These are phyloP conservation scores for Cydonia oblonga DNA, from an alignment of 331 rosid genomes.

Conservation along the genomic window DNA sequence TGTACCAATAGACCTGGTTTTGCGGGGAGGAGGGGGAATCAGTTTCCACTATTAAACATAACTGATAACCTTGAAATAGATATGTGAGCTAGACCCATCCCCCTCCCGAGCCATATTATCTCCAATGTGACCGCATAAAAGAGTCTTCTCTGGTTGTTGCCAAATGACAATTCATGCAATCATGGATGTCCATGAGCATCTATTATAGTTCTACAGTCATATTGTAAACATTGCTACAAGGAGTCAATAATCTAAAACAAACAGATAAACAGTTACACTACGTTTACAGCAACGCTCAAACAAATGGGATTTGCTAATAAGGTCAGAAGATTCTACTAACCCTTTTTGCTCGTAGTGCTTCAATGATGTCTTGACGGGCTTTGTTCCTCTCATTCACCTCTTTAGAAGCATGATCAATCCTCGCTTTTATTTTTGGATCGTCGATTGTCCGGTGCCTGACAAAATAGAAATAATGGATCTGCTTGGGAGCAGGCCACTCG, in stretches of 20 bases:
- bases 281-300: background rate
- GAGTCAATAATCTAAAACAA: background rate
- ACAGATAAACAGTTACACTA: background rate
- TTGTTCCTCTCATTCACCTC: constrained; percentile 63
- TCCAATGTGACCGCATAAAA: background rate
- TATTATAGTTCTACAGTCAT: background rate
- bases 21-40: background rate
- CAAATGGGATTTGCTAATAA: background rate
- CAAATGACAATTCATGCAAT: background rate
- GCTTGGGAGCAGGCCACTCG: constrained; percentile 97
- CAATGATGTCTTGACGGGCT: constrained; percentile 59
- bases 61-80: background rate
- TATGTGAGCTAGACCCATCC: background rate
- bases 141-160: background rate
- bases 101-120: background rate
- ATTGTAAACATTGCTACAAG: background rate
- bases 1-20: background rate
- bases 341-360: constrained; percentile 71
- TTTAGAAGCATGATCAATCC: constrained; percentile 46
- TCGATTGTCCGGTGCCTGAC: constrained; percentile 53
- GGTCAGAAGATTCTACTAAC: constrained; percentile 33
- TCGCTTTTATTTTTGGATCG: constrained; percentile 65
- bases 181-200: background rate
- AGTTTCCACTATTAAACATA: background rate
- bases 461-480: constrained; percentile 61